phyloP scores from a whole-genome alignment of 768 basidiomycete genomes.

The Xanthoconium stramineum region DNA sequence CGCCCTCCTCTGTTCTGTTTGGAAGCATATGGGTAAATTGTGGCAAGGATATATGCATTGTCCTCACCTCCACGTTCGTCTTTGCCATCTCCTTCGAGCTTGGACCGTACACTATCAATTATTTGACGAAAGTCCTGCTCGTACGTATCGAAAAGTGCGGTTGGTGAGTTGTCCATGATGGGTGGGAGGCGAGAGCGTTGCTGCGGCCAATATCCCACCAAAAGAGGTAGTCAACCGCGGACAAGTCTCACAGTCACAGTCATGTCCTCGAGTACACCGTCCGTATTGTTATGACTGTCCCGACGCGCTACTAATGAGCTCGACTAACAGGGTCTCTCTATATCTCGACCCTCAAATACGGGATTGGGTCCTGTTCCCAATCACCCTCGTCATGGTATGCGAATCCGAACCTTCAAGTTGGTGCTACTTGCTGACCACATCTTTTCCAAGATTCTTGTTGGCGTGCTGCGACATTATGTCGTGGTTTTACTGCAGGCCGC shows the following conservation, averaged over 20 bases:
- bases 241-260: constrained; percentile 12
- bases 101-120: constrained; percentile 67
- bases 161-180: constrained; percentile 79
- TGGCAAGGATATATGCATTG: neutral
- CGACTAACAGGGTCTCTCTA: constrained; percentile 40
- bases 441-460: constrained; percentile 74
- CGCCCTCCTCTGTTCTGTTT: constrained; percentile 75
- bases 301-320: constrained; percentile 7
- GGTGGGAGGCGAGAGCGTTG: neutral
- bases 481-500: constrained; percentile 78
- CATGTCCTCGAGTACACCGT: constrained; percentile 38
- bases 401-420: neutral
- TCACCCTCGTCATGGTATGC: constrained; percentile 93
- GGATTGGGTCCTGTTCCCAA: constrained; percentile 92
- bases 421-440: constrained; percentile 1
- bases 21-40: neutral
- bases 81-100: constrained; percentile 69
- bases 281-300: constrained; percentile 10
- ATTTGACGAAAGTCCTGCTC: constrained; percentile 90
- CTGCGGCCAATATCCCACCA: constrained; percentile 20
- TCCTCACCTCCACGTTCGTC: constrained; percentile 67
- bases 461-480: constrained; percentile 90
- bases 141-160: constrained; percentile 85
- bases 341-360: constrained; percentile 96
- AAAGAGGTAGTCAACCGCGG: constrained; percentile 21